Base-by-base conservation (phyloP, 805 yeast species). In the Candida yuanshanica region DNA sequence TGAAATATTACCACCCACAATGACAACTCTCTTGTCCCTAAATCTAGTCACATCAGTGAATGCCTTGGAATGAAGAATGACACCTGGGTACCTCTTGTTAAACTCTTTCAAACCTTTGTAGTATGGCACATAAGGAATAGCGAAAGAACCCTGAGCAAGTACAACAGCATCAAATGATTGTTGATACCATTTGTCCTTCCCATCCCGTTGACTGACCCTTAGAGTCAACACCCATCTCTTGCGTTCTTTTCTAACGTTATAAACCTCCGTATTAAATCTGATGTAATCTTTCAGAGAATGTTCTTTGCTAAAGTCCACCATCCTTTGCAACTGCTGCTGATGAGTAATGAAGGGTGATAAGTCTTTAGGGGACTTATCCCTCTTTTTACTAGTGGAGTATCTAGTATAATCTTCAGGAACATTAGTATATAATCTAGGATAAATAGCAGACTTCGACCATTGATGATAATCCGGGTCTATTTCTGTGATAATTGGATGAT, bases 71-170 rank as follows among this genome's bases (percentile, higher is more conserved):
- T 81, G 87, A 2, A 62, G 48, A 1, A 81, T 56, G 1, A 68
- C 58, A 1, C 63, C 71, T 0, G 83, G 81, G 42, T 59, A 55
- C 25, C 53, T 48, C 14, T 50, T 46, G 23, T 58, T 57, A 62
- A 64, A 77, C 36, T 66, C 67, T 3, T 63, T 56, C 18, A 81
- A 50, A 0, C 85, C 85, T 6, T 56, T 54, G 35, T 66, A 61
- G 4, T 63, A 58, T 0, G 89, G 88, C 32, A 74, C 56, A 43
- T 56, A 66, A 2, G 89, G 88, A 10, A 72, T 62, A 22, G 75
- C 64, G 53, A 70, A 79, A 45, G 77, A 77, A 4, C 89, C 89
- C 13, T 72, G 62, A 2, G 84, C 79, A 6, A 80, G 57, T 2
- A 77, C 68, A 5, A 81, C 69, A 10, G 72, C 81, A 53, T 81